phyloP scores from a whole-genome alignment of 2,329 filamentous ascomycete genomes.

The Penicillium thymicola region DNA sequence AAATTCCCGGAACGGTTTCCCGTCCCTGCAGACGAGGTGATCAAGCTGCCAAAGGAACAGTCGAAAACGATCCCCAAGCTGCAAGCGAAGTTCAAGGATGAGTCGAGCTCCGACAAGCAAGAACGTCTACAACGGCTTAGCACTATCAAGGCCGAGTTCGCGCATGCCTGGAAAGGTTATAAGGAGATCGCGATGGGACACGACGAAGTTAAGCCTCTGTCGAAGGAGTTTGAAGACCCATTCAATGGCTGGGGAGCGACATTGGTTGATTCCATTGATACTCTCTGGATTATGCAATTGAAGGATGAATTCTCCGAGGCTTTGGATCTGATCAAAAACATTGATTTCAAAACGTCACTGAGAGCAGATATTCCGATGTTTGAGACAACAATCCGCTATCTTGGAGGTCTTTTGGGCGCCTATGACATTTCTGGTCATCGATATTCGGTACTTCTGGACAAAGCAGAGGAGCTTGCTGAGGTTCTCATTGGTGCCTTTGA shows the following conservation, averaged over 20 bases:
- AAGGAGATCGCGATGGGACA: slow-evolving; percentile 75
- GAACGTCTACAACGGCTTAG: slow-evolving; percentile 63
- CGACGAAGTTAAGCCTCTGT: slow-evolving; percentile 77
- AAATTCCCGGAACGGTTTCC: slow-evolving; percentile 76
- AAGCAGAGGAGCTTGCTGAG: slow-evolving; percentile 75
- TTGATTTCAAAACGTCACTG: slow-evolving; percentile 76
- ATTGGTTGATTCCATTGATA: slow-evolving; percentile 76
- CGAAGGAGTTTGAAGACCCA: slow-evolving; percentile 66
- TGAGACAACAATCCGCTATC: slow-evolving; percentile 86
- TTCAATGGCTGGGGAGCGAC: slow-evolving; percentile 93
- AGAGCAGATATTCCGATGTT: slow-evolving; percentile 78
- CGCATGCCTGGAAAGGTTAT: slow-evolving; percentile 80
- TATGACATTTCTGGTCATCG: slow-evolving; percentile 77
- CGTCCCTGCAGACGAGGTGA: slow-evolving; percentile 65
- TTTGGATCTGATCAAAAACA: slow-evolving; percentile 63
- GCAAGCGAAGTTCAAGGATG: slow-evolving; percentile 67
- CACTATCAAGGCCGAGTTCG: slow-evolving; percentile 69
- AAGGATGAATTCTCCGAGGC: slow-evolving; percentile 77
- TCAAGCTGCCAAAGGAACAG: slow-evolving; percentile 68
- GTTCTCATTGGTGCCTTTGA: slow-evolving; percentile 81
- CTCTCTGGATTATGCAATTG: slow-evolving; percentile 81
- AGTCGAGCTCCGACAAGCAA: slow-evolving; percentile 58
- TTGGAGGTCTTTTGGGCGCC: slow-evolving; percentile 79
- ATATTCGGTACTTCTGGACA: slow-evolving; percentile 68
- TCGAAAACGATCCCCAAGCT: slow-evolving; percentile 71